A percentile compares a stretch with the other conserved stretches of the same genome.
Evolutionary conservation across 2,329 filamentous ascomycete genomes (phyloP).

Genomic region (Samsoniella hepiali): DNA sequence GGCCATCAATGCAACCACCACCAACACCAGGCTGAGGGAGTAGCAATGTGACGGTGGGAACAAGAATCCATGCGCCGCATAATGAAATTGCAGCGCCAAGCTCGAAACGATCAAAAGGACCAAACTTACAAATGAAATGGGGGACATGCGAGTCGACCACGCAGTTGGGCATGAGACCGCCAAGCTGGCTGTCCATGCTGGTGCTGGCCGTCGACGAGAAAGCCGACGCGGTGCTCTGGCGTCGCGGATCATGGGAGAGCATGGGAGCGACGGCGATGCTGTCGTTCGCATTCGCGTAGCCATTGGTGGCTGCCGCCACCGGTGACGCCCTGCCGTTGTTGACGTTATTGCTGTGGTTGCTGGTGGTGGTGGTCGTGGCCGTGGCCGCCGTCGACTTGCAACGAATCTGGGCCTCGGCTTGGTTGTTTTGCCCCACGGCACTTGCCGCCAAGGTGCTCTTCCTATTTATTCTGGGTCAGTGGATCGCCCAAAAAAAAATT

Average conservation of each 20-base stretch:
- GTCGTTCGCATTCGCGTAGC: constrained; percentile 8
- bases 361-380: constrained; percentile 28
- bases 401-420: constrained; percentile 45
- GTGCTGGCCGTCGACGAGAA: constrained; percentile 21
- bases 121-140: constrained; percentile 33
- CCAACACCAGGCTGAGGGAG: neutral
- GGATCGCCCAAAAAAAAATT: constrained; percentile 13
- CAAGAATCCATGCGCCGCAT: neutral
- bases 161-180: constrained; percentile 27
- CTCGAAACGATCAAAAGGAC: constrained; percentile 5
- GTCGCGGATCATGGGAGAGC: constrained; percentile 35
- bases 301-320: neutral
- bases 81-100: neutral
- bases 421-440: constrained; percentile 32
- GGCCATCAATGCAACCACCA: neutral
- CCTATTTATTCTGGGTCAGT: constrained; percentile 32
- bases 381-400: constrained; percentile 37
- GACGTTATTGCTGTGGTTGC: constrained; percentile 25
- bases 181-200: constrained; percentile 29
- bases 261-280: constrained; percentile 21
- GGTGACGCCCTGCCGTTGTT: neutral
- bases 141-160: constrained; percentile 43
- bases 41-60: neutral
- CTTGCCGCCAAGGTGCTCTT: constrained; percentile 43
- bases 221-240: constrained; percentile 33